These are phyloP conservation scores for Fistulina hepatica DNA, from an alignment of 1,284 basidiomycete species.

Conservation along the genomic window DNA sequence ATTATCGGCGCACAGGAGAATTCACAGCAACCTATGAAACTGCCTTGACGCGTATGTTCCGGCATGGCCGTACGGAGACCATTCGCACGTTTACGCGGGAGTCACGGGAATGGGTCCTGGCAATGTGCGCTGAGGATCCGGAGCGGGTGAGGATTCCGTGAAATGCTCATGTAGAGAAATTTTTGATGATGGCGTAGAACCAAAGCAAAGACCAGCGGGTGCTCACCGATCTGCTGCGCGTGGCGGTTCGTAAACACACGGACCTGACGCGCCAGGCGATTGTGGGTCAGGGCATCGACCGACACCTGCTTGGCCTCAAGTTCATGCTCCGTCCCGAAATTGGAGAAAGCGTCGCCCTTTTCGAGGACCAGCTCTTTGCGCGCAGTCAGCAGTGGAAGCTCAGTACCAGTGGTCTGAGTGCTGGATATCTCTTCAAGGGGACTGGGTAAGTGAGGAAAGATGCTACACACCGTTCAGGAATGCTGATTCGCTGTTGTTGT, in stretches of 20 bases:
- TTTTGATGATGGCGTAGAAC: neutral
- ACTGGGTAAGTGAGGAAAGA: slow-evolving; percentile 54
- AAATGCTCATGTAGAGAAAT: neutral
- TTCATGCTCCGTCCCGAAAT: slow-evolving; percentile 48
- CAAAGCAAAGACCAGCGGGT: slow-evolving; percentile 15
- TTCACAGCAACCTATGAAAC: slow-evolving; percentile 95
- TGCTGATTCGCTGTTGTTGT: slow-evolving; percentile 1
- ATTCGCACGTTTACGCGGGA: slow-evolving; percentile 75
- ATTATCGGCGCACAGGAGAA: slow-evolving; percentile 67
- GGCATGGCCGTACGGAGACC: slow-evolving; percentile 88
- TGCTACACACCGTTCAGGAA: slow-evolving; percentile 3
- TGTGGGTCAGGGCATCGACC: slow-evolving; percentile 81
- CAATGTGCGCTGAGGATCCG: slow-evolving; percentile 34
- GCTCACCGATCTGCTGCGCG: slow-evolving; percentile 47
- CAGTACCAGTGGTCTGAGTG: slow-evolving; percentile 85
- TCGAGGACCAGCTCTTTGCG: slow-evolving; percentile 73
- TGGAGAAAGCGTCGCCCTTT: slow-evolving; percentile 35
- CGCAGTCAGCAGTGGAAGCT: slow-evolving; percentile 83
- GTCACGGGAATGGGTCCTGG: slow-evolving; percentile 70
- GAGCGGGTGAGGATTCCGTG: neutral
- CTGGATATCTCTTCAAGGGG: slow-evolving; percentile 80
- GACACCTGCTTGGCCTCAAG: slow-evolving; percentile 83
- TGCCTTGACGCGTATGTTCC: slow-evolving; percentile 83
- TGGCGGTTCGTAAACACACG: slow-evolving; percentile 69
- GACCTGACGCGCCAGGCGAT: slow-evolving; percentile 71